Evolutionary conservation across 495 filamentous ascomycete species (phyloP).

Genomic region (Podospora pseudopauciseta): DNA sequence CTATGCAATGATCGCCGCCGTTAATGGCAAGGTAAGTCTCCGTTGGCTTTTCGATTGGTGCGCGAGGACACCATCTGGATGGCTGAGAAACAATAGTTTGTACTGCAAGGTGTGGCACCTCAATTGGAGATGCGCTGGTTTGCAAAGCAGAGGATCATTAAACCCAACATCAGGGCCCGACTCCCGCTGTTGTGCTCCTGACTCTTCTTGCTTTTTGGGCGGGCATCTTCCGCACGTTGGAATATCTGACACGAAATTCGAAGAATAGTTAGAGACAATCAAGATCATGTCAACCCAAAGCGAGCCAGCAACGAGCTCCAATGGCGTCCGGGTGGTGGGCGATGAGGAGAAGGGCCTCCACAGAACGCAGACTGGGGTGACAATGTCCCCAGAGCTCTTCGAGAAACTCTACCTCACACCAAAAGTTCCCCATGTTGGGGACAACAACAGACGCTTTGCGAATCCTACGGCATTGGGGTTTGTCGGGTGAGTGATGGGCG

Average conservation of each 20-base stretch:
- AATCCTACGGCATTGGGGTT: constrained; percentile 54
- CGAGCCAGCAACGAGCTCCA: constrained; percentile 9
- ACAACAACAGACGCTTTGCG: constrained; percentile 50
- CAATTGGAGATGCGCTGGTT: background rate
- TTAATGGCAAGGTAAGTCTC: background rate
- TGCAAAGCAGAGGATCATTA: background rate
- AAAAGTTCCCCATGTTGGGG: constrained; percentile 46
- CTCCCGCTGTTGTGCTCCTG: background rate
- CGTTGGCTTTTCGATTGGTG: background rate
- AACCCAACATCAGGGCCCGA: background rate
- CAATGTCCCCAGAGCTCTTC: constrained; percentile 53
- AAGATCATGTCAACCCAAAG: constrained; percentile 7
- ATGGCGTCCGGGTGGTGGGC: constrained; percentile 12
- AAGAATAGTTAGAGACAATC: background rate
- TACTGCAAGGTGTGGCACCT: background rate
- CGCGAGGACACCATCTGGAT: background rate
- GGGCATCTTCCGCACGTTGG: background rate
- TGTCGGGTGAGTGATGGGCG: constrained; percentile 37
- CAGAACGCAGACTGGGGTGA: constrained; percentile 37
- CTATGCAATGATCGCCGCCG: background rate
- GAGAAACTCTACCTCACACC: constrained; percentile 57
- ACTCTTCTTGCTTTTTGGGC: background rate
- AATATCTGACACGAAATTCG: background rate
- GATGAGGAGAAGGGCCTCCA: constrained; percentile 42
- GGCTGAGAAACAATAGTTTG: background rate